Base-by-base conservation (phyloP, 805 yeast genomes). In the Sugiyamaella mastotermitis region DNA sequence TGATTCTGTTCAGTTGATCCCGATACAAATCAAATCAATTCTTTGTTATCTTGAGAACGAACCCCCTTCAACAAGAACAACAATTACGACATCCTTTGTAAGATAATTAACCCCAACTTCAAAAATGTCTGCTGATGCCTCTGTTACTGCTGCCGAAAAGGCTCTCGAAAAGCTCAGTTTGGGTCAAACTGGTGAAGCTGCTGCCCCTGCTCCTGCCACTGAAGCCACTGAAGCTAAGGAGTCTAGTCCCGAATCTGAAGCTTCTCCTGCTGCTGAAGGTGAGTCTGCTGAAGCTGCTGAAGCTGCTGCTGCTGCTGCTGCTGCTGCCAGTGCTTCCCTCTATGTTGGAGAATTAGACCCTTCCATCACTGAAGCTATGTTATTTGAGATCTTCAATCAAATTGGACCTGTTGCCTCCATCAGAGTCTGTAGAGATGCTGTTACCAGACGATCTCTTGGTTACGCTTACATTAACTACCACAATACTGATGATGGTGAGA, bases 391-490 rank as follows among this genome's bases (percentile, higher is more conserved):
- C 57, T 92, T 92, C 73, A 83, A 94, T 49, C 87, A 84, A 60
- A 74, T 90, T 56, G 98, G 97, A 53, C 87, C 85, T 58, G 97
- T 92, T 45, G 77, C 96, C 22, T 85, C 96, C 47, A 88, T 92
- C 65, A 88, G 97, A 72, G 96, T 92, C 49, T 92, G 98, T 74
- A 90, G 98, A 71, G 97, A 92, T 62, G 94, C 97, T 53, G 82
- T 92, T 55, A 80, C 97, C 64, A 85, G 90, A 73, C 87, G 86
- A 61, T 90, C 97, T 46, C 78, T 92, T 54, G 97, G 98, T 61
- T 92, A 92, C 67, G 98, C 96, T 57, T 92, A 92, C 71, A 96
- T 92, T 58, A 92, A 92, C 82, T 92, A 72, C 80, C 87, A 81
- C 71, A 78, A 80, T 65, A 68, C 74, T 52, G 83, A 74, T 49